Evolutionary conservation across 2,329 filamentous ascomycete species (phyloP).

Genomic region (Beauveria brongniartii): DNA sequence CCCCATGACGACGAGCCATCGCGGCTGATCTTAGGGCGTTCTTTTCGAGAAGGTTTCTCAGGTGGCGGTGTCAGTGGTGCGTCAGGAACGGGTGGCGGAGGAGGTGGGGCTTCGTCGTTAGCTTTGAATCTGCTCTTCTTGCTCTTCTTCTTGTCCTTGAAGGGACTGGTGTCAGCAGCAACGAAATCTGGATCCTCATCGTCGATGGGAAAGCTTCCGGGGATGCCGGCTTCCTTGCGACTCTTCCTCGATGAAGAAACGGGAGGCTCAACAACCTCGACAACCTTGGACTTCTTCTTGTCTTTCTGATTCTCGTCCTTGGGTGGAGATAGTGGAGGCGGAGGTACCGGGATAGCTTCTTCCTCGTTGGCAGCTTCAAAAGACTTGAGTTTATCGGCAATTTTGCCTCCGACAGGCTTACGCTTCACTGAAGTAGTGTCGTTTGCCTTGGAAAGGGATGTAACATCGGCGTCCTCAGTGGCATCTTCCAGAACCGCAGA

Average conservation of each 20-base stretch:
- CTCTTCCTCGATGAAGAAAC: conserved; percentile 26
- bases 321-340: conserved; percentile 29
- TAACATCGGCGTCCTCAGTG: conserved; percentile 31
- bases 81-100: conserved; percentile 36
- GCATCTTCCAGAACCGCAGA: conserved; percentile 38
- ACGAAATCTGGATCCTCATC: conserved; percentile 33
- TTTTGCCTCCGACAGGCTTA: conserved; percentile 42
- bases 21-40: conserved; percentile 68
- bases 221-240: conserved; percentile 30
- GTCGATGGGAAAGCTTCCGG: conserved; percentile 51
- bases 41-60: conserved; percentile 58
- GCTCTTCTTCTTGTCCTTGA: conserved; percentile 31
- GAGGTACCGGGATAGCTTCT: conserved; percentile 27
- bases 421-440: conserved; percentile 36
- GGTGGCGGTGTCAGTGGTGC: conserved; percentile 44
- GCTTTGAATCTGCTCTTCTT: conserved; percentile 34
- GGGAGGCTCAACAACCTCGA: conserved; percentile 20
- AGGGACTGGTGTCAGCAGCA: conserved; percentile 10
- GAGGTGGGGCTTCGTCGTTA: conserved; percentile 21
- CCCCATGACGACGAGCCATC: conserved; percentile 65
- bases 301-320: conserved; percentile 28
- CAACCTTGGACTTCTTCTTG: conserved; percentile 29
- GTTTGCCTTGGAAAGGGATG: conserved; percentile 28
- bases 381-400: conserved; percentile 48
- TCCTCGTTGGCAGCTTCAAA: conserved; percentile 41